These are phyloP conservation scores for Beta lomatogona DNA, from an alignment of 179 eudicot species.

Conservation along the genomic window DNA sequence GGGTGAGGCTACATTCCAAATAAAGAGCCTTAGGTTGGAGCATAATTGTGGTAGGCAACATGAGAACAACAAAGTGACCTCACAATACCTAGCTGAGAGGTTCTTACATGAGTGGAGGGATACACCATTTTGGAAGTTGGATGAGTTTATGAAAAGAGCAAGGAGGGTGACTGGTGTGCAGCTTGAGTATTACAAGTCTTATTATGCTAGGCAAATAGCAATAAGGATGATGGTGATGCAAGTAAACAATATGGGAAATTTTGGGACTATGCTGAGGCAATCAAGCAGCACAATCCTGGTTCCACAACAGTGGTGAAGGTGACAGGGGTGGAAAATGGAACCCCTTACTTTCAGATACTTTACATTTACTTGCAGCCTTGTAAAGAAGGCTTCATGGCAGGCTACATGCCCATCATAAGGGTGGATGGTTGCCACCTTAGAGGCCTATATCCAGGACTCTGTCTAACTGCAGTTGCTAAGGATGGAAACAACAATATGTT, in stretches of 20 bases:
- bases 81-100: constrained; percentile 1
- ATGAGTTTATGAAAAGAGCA: background rate
- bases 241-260: background rate
- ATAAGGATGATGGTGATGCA: background rate
- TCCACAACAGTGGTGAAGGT: background rate
- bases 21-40: background rate
- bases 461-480: too few species aligned
- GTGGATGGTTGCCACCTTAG: too few species aligned
- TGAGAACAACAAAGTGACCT: background rate
- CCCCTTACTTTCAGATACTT: too few species aligned
- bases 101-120: background rate
- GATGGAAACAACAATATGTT: too few species aligned
- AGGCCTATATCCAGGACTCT: too few species aligned
- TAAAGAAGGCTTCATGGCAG: too few species aligned
- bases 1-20: background rate
- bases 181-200: background rate
- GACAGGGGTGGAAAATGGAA: background rate
- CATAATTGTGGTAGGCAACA: background rate
- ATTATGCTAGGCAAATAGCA: background rate
- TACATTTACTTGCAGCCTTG: too few species aligned
- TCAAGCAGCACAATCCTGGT: background rate
- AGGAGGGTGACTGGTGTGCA: background rate
- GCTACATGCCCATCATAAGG: too few species aligned
- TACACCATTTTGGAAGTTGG: background rate
- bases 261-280: background rate